Percentiles rank a stretch among this genome's conserved stretches.
Evolutionary conservation across 2,329 filamentous ascomycete species (phyloP).

Genomic region (Drechslera avenae): DNA sequence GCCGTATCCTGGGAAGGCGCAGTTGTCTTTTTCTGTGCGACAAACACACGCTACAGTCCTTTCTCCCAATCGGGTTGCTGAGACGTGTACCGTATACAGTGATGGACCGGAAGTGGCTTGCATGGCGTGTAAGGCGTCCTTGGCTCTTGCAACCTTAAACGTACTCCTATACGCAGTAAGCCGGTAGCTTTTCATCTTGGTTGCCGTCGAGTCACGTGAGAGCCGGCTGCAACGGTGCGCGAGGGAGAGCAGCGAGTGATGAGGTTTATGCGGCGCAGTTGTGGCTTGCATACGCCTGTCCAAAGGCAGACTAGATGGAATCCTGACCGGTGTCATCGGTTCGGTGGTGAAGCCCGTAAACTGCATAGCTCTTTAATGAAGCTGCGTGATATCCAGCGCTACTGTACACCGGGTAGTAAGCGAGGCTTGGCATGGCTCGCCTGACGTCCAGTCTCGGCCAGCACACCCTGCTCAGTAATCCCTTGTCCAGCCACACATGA

Average conservation of each 20-base stretch:
- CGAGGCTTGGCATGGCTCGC: background rate
- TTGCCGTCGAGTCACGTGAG: background rate
- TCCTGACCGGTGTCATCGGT: background rate
- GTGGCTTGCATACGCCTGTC: background rate
- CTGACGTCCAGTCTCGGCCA: background rate
- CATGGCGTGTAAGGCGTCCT: slow-evolving; percentile 7
- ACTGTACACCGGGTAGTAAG: slow-evolving; percentile 1
- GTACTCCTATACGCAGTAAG: slow-evolving; percentile 4
- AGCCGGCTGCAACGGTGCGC: background rate
- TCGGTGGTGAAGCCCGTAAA: background rate
- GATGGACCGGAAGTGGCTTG: slow-evolving; percentile 8
- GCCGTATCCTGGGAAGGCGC: slow-evolving; percentile 1
- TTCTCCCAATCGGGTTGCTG: background rate
- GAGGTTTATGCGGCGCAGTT: background rate
- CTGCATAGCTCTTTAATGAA: background rate
- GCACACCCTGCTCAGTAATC: background rate
- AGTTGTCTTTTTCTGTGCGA: too few relatives aligned
- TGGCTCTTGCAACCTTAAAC: background rate
- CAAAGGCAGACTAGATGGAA: background rate
- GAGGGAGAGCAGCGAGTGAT: background rate
- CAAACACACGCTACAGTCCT: background rate
- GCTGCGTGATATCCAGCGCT: slow-evolving; percentile 2
- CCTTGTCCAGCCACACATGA: background rate
- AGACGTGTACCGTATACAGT: slow-evolving; percentile 1
- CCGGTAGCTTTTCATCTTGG: background rate